phyloP scores from a whole-genome alignment of 2,329 filamentous ascomycete species.

The Cladophialophora carrionii region DNA sequence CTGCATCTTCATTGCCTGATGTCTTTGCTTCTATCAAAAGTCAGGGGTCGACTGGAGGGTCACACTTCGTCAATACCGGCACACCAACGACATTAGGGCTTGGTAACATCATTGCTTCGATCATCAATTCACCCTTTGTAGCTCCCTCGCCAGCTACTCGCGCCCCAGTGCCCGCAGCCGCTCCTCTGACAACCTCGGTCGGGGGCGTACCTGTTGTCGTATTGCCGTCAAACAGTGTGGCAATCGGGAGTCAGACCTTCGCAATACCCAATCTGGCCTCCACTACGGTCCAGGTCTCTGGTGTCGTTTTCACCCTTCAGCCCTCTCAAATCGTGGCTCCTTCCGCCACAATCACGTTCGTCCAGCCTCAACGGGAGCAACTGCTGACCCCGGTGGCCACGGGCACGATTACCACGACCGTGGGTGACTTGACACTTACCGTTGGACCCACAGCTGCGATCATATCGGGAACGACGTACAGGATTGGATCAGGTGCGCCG shows the following conservation, averaged over 20 bases:
- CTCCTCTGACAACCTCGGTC: slow-evolving; percentile 29
- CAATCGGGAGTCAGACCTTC: slow-evolving; percentile 35
- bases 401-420: slow-evolving; percentile 24
- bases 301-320: slow-evolving; percentile 32
- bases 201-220: slow-evolving; percentile 34
- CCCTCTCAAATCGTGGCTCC: slow-evolving; percentile 33
- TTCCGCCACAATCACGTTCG: slow-evolving; percentile 30
- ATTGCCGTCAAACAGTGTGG: slow-evolving; percentile 29
- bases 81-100: slow-evolving; percentile 20
- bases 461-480: slow-evolving; percentile 39
- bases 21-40: slow-evolving; percentile 8
- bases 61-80: slow-evolving; percentile 14
- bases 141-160: slow-evolving; percentile 12
- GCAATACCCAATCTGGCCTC: slow-evolving; percentile 31
- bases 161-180: slow-evolving; percentile 3
- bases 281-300: slow-evolving; percentile 28
- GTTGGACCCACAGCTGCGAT: slow-evolving; percentile 39
- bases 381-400: slow-evolving; percentile 15
- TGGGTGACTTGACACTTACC: slow-evolving; percentile 34
- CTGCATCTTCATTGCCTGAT: neutral
- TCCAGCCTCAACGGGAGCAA: slow-evolving; percentile 12
- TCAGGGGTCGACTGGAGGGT: slow-evolving; percentile 9
- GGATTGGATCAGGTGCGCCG: slow-evolving; percentile 36
- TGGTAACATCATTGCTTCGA: slow-evolving; percentile 35
- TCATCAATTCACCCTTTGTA: slow-evolving; percentile 33